These are phyloP conservation scores for Lentinula boryana DNA, from an alignment of 768 basidiomycete genomes.

Conservation along the genomic window DNA sequence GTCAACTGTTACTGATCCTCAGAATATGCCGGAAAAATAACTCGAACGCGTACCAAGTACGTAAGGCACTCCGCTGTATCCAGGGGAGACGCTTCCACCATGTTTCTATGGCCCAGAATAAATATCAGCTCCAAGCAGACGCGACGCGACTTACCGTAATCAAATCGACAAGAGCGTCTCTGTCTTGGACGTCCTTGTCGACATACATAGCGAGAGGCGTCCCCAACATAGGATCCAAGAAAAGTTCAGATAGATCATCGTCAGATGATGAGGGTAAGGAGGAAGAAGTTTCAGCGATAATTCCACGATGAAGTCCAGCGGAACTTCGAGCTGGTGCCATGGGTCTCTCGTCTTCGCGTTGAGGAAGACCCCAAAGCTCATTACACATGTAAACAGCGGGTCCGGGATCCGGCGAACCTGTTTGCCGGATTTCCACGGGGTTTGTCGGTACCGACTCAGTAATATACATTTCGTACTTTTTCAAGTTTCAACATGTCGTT, in stretches of 20 bases:
- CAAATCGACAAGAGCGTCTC: slow-evolving; percentile 54
- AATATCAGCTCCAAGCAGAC: neutral
- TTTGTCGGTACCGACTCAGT: neutral
- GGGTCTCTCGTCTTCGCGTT: slow-evolving; percentile 38
- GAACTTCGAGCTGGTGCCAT: slow-evolving; percentile 75
- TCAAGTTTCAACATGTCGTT: neutral
- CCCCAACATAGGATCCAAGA: slow-evolving; percentile 81
- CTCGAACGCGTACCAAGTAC: slow-evolving; percentile 57
- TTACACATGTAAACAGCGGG: neutral
- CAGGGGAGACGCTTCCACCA: slow-evolving; percentile 66
- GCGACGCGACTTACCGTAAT: slow-evolving; percentile 49
- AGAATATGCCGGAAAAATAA: slow-evolving; percentile 5
- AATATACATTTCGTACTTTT: neutral
- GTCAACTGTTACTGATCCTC: slow-evolving; percentile 46
- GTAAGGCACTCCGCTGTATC: slow-evolving; percentile 75
- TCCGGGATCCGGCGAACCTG: neutral
- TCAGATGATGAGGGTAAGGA: slow-evolving; percentile 21
- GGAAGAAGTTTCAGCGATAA: slow-evolving; percentile 25
- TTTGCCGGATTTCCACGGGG: neutral
- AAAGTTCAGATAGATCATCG: slow-evolving; percentile 36
- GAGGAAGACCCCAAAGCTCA: neutral
- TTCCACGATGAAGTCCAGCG: slow-evolving; percentile 34
- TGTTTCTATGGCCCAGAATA: slow-evolving; percentile 48
- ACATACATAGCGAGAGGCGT: slow-evolving; percentile 69
- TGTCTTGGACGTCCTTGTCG: slow-evolving; percentile 75